phyloP scores from a whole-genome alignment of 73 alveolate genomes.

The Uronychia binucleata region DNA sequence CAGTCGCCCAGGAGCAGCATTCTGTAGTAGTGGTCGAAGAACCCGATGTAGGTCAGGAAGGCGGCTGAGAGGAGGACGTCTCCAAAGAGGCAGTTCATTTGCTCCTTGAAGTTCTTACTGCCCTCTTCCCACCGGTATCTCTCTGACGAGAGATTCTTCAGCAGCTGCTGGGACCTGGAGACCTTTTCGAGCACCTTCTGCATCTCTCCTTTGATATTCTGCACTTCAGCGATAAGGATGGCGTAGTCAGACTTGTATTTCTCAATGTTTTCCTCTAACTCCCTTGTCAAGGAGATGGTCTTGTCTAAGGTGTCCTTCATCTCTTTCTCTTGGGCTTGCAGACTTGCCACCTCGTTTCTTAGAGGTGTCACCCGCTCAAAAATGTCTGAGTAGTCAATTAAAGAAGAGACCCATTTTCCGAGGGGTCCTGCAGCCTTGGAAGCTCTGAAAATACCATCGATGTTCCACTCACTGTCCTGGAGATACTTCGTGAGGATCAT shows the following conservation, averaged over 20 bases:
- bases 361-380: conserved; percentile 94
- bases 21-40: conserved; percentile 97
- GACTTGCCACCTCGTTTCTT: conserved; percentile 85
- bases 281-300: conserved; percentile 61
- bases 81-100: conserved; percentile 94
- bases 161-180: conserved; percentile 89
- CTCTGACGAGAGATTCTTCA: conserved; percentile 91
- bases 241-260: conserved; percentile 90
- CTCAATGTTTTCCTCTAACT: conserved; percentile 85
- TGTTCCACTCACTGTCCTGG: conserved; percentile 86
- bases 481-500: conserved; percentile 61
- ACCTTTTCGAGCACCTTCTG: conserved; percentile 91
- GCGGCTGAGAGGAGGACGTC: conserved; percentile 94
- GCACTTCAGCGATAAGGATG: conserved; percentile 84
- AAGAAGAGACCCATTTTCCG: conserved; percentile 97
- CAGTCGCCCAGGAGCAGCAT: conserved; percentile 65
- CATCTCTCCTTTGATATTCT: conserved; percentile 81
- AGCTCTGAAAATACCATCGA: conserved; percentile 89
- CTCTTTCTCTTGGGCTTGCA: conserved; percentile 72
- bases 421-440: conserved; percentile 98
- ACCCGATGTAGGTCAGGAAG: conserved; percentile 98
- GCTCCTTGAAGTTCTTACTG: conserved; percentile 85
- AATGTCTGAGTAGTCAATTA: conserved; percentile 93
- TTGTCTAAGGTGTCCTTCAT: conserved; percentile 62
- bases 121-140: conserved; percentile 97